These are phyloP conservation scores for Pleodorina starrii DNA, from an alignment of 139 green algal genomes.

Conservation along the genomic window DNA sequence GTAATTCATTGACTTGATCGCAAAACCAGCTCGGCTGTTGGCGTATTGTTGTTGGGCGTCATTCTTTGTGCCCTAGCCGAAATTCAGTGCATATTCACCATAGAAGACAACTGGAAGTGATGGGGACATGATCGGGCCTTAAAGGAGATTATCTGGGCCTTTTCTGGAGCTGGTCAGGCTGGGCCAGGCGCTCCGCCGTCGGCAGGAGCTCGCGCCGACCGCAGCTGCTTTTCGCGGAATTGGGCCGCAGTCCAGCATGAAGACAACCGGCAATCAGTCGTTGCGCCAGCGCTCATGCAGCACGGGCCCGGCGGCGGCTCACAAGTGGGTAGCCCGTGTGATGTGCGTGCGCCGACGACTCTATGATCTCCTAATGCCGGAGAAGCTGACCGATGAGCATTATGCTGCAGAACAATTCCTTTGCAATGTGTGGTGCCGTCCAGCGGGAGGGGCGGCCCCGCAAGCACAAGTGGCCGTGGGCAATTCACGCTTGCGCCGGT, in stretches of 20 bases:
- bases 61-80: neutral
- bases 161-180: neutral
- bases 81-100: neutral
- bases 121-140: neutral
- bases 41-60: slow-evolving; percentile 17
- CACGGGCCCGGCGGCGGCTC: slow-evolving; percentile 6
- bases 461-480: slow-evolving; percentile 18
- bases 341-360: neutral
- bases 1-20: neutral
- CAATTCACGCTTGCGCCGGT: neutral
- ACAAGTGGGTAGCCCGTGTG: slow-evolving; percentile 9
- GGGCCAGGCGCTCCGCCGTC: slow-evolving; percentile 10
- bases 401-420: neutral
- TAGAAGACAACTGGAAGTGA: neutral
- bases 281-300: neutral
- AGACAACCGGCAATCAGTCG: neutral
- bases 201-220: neutral
- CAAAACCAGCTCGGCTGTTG: neutral
- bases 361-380: neutral
- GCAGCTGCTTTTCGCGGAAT: neutral
- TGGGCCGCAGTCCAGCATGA: neutral
- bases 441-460: neutral
- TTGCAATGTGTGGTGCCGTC: neutral
- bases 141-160: neutral
- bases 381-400: neutral